Evolutionary conservation across 2,329 filamentous ascomycete genomes (phyloP).

Genomic region (Rhynchosporium agropyri): DNA sequence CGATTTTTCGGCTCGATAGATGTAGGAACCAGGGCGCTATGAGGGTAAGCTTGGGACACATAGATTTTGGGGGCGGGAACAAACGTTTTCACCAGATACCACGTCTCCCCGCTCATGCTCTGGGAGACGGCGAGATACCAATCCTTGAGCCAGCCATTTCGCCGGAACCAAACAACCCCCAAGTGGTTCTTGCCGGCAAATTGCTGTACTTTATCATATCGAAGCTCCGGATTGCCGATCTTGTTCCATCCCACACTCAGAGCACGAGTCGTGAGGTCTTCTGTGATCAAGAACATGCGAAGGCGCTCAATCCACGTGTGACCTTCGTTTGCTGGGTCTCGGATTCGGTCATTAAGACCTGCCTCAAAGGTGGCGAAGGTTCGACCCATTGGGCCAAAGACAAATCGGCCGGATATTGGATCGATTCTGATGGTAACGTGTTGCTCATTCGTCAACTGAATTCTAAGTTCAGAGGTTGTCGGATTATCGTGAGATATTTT

Average conservation of each 20-base stretch:
- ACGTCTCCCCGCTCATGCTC: conserved; percentile 72
- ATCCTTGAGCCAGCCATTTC: conserved; percentile 67
- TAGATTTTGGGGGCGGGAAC: conserved; percentile 4
- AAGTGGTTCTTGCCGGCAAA: conserved; percentile 64
- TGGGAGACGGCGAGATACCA: conserved; percentile 76
- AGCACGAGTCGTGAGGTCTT: conserved; percentile 62
- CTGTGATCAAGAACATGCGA: conserved; percentile 61
- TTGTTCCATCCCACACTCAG: conserved; percentile 66
- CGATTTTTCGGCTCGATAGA: conserved; percentile 20
- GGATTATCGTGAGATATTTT: conserved; percentile 63
- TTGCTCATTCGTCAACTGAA: conserved; percentile 69
- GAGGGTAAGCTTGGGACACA: conserved; percentile 37
- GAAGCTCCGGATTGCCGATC: conserved; percentile 47
- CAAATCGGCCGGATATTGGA: conserved; percentile 75
- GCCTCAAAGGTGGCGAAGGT: conserved; percentile 61
- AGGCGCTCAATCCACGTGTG: conserved; percentile 61
- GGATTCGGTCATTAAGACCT: conserved; percentile 61
- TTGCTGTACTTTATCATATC: conserved; percentile 58
- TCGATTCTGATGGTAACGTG: conserved; percentile 69
- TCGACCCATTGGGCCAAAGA: conserved; percentile 66
- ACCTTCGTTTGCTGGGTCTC: conserved; percentile 60
- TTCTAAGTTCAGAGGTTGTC: conserved; percentile 65
- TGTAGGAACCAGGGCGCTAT: conserved; percentile 27
- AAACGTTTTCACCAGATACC: conserved; percentile 73
- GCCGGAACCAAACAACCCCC: conserved; percentile 67